phyloP scores from a whole-genome alignment of 768 basidiomycete genomes.

The Fomitopsis pulvina region DNA sequence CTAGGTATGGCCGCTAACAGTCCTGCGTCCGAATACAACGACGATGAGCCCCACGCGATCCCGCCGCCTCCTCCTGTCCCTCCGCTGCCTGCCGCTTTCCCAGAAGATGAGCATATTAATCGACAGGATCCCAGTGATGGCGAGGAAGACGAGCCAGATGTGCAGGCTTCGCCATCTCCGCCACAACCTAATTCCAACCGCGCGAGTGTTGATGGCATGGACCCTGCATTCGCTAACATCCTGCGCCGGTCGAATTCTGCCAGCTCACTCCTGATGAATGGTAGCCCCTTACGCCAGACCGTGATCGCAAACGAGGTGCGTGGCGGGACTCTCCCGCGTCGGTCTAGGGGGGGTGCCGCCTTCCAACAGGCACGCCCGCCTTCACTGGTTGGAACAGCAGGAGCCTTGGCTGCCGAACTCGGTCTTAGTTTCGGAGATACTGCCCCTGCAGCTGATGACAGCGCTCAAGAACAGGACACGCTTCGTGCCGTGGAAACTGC shows the following conservation, averaged over 20 bases:
- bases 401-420: conserved; percentile 56
- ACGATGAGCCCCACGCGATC: conserved; percentile 22
- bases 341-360: conserved; percentile 58
- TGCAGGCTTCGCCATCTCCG: conserved; percentile 33
- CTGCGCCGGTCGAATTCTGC: conserved; percentile 49
- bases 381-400: conserved; percentile 66
- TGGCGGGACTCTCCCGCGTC: conserved; percentile 44
- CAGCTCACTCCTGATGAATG: conserved; percentile 35
- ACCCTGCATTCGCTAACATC: conserved; percentile 77
- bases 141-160: conserved; percentile 23
- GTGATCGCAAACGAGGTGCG: conserved; percentile 43
- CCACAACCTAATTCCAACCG: conserved; percentile 46
- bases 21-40: conserved; percentile 44
- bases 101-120: conserved; percentile 34
- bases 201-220: conserved; percentile 80
- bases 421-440: conserved; percentile 32
- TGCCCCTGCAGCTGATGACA: conserved; percentile 32
- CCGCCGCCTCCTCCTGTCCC: conserved; percentile 27
- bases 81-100: conserved; percentile 28
- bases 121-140: conserved; percentile 39
- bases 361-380: conserved; percentile 66
- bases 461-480: conserved; percentile 29
- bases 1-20: conserved; percentile 52
- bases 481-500: conserved; percentile 35
- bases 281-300: conserved; percentile 58